Evolutionary conservation across 768 basidiomycete genomes (phyloP).

Genomic region (Macrocybe gigantea): DNA sequence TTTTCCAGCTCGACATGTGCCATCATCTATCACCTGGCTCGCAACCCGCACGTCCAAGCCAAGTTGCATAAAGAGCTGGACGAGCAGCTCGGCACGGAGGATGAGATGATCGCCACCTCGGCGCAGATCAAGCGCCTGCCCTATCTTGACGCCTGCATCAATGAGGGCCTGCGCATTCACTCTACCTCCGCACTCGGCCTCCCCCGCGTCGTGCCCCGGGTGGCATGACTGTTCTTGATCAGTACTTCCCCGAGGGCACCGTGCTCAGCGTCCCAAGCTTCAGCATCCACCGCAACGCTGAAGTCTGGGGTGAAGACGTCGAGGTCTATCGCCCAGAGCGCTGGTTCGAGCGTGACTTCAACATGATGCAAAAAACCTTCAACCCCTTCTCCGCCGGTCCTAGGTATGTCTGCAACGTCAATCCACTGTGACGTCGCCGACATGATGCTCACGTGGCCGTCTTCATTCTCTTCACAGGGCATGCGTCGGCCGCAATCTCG

Average conservation of each 20-base stretch:
- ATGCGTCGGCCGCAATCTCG: constrained; percentile 82
- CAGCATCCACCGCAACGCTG: constrained; percentile 70
- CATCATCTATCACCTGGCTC: constrained; percentile 79
- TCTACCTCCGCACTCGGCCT: constrained; percentile 82
- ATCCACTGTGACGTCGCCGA: background rate
- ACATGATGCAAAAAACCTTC: constrained; percentile 62
- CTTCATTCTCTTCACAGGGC: constrained; percentile 35
- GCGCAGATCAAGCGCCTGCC: constrained; percentile 69
- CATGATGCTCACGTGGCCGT: constrained; percentile 5
- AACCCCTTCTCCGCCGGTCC: constrained; percentile 87
- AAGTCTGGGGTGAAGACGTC: constrained; percentile 75
- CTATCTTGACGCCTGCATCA: constrained; percentile 83
- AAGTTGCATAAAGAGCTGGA: constrained; percentile 77
- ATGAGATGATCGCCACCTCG: constrained; percentile 55
- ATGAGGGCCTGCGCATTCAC: constrained; percentile 81
- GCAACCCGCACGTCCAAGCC: constrained; percentile 54
- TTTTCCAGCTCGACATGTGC: constrained; percentile 75
- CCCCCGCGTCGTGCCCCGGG: constrained; percentile 71
- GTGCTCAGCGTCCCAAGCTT: constrained; percentile 78
- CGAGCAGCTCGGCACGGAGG: constrained; percentile 48
- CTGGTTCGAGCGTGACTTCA: constrained; percentile 71
- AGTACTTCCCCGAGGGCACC: constrained; percentile 66
- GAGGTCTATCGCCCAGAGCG: constrained; percentile 76
- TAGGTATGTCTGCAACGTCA: constrained; percentile 34
- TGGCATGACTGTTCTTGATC: constrained; percentile 55